Evolutionary conservation across 1,139 yeast genomes (phyloP).

Genomic region (Geotrichum restrictum): DNA sequence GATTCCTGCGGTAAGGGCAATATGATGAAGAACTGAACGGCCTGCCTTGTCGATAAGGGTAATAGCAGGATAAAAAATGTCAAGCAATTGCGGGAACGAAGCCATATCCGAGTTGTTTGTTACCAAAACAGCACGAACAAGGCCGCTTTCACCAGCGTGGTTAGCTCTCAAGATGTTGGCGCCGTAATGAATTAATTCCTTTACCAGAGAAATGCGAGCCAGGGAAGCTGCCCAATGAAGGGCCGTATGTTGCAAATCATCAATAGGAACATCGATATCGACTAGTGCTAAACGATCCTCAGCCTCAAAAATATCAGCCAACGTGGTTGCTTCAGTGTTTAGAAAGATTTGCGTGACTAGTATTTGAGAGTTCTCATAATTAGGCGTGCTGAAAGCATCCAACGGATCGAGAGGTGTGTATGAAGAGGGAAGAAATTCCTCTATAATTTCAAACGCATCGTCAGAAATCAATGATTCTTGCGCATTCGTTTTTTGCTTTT

Average conservation of each 20-base stretch:
- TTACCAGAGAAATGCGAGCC: conserved; percentile 70
- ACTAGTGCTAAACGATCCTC: conserved; percentile 15
- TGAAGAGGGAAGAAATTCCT: conserved; percentile 27
- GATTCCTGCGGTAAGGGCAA: conserved; percentile 72
- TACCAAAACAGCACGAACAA: conserved; percentile 82
- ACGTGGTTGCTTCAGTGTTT: conserved; percentile 43
- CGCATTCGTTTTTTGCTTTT: not conserved
- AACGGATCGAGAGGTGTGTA: conserved; percentile 50
- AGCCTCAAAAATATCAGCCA: conserved; percentile 36
- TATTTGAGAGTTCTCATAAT: conserved; percentile 51
- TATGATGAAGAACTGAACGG: conserved; percentile 86
- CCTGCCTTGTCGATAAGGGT: conserved; percentile 69
- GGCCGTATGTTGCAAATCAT: conserved; percentile 88
- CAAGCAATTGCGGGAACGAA: conserved; percentile 69
- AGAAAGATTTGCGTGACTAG: conserved; percentile 55
- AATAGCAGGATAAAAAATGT: conserved; percentile 71
- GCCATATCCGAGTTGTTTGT: conserved; percentile 78
- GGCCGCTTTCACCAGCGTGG: conserved; percentile 82
- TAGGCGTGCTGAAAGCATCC: conserved; percentile 38
- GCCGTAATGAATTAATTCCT: conserved; percentile 68
- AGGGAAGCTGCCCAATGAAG: conserved; percentile 95
- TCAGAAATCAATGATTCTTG: conserved; percentile 24
- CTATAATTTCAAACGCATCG: conserved; percentile 26
- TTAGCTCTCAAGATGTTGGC: conserved; percentile 66
- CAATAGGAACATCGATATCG: conserved; percentile 74